Base-by-base conservation (phyloP, 1,139 yeast genomes). In the Geotrichum reessii region DNA sequence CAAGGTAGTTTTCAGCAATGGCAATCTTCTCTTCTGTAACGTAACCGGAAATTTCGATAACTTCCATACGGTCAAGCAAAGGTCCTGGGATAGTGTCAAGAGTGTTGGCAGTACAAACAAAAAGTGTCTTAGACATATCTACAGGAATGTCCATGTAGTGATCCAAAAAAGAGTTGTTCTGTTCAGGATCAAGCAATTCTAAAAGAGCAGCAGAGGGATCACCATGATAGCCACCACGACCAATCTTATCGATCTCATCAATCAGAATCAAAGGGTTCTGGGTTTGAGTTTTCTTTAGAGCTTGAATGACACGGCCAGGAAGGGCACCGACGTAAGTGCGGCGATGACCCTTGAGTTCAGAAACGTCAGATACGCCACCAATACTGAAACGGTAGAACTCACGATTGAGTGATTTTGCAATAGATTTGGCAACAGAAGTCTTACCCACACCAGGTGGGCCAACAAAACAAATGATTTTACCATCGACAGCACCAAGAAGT, bases 371-470 rank as follows among this genome's bases (percentile, higher is more conserved):
- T 69, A 92, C 84, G 72, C 99, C 99, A 72, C 99, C 99, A 70
- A 93, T 93, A 42, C 97, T 91, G 71, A 93, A 88, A 71, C 98
- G 81, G 66, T 88, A 90, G 68, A 92, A 90, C 69, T 88, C 84
- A 67, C 97, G 82, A 68, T 87, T 83, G 66, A 93, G 80, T 0
- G 97, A 86, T 66, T 87, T 86, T 7, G 98, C 97, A 69, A 93
- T 90, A 0, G 97, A 90, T 71, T 85, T 87, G 63, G 97, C 98
- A 68, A 93, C 87, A 0, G 97, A 90, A 0, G 99, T 93, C 72
- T 93, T 93, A 74, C 99, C 99, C 28, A 95, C 97, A 75, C 99
- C 99, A 2, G 99, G 99, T 19, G 98, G 98, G 24, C 99, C 99
- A 52, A 90, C 96, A 67, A 93, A 86, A 76, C 98, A 91, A 60